phyloP scores from a whole-genome alignment of 2,329 filamentous ascomycete species.

The Phaeoacremonium minimum region DNA sequence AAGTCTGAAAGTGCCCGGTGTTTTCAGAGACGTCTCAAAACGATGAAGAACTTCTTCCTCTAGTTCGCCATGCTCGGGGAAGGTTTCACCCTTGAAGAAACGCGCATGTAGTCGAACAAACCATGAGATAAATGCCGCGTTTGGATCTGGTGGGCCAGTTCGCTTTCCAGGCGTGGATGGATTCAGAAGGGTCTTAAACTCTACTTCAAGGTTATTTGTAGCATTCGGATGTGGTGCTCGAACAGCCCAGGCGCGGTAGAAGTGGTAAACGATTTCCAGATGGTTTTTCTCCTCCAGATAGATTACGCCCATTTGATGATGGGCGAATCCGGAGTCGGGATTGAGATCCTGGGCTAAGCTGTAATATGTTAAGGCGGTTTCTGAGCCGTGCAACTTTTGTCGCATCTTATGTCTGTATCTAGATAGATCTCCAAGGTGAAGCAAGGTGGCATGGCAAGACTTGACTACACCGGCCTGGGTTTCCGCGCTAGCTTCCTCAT shows the following conservation, averaged over 20 bases:
- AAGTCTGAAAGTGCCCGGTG: constrained; percentile 57
- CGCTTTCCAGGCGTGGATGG: constrained; percentile 24
- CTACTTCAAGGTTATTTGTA: constrained; percentile 69
- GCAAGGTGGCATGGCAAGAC: constrained; percentile 78
- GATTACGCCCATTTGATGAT: constrained; percentile 89
- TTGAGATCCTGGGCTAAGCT: constrained; percentile 73
- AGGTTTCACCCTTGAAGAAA: constrained; percentile 73
- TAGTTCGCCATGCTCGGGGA: constrained; percentile 72
- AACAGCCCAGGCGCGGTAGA: constrained; percentile 78
- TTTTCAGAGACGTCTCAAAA: constrained; percentile 68
- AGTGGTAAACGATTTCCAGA: constrained; percentile 81
- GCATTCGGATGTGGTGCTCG: constrained; percentile 72
- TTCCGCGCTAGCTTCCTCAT: constrained; percentile 38
- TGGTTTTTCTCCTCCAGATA: constrained; percentile 74
- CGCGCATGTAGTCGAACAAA: constrained; percentile 83
- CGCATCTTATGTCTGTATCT: constrained; percentile 77
- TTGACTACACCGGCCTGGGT: constrained; percentile 58
- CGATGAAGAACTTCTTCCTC: constrained; percentile 82
- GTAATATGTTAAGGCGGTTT: constrained; percentile 80
- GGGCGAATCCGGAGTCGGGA: constrained; percentile 73
- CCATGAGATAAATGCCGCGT: constrained; percentile 69
- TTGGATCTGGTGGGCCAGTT: constrained; percentile 42
- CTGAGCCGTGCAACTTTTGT: constrained; percentile 71
- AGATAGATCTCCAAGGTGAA: constrained; percentile 85
- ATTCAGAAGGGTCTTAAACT: constrained; percentile 59